A percentile compares a stretch with the other conserved stretches of the same genome.
phyloP scores from a whole-genome alignment of 768 basidiomycete species.

The Mycena metata region DNA sequence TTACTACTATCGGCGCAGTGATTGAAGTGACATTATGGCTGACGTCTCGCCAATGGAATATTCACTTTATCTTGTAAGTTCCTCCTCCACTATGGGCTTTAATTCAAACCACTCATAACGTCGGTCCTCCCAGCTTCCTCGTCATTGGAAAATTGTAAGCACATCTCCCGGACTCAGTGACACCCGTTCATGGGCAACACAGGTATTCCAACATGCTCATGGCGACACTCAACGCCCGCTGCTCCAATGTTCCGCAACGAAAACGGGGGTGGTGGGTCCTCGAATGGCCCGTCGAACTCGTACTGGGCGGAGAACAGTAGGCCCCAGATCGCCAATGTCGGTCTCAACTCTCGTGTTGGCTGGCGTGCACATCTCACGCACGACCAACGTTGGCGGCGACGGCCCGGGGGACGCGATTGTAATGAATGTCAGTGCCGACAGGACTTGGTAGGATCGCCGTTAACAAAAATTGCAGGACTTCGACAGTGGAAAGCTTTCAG shows the following conservation, averaged over 20 bases:
- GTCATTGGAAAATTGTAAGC: slow-evolving; percentile 35
- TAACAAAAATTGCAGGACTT: no score
- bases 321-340: no score
- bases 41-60: slow-evolving; percentile 28
- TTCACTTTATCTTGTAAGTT: slow-evolving; percentile 38
- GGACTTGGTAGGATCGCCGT: no score
- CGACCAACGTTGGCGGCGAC: no score
- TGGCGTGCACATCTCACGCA: no score
- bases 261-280: no score
- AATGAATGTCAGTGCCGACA: no score
- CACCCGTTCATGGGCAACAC: background rate
- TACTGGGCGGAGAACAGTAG: no score
- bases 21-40: slow-evolving; percentile 32
- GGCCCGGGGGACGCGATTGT: no score
- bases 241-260: slow-evolving; percentile 13
- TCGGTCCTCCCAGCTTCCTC: slow-evolving; percentile 29
- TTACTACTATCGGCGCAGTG: slow-evolving; percentile 26
- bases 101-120: background rate
- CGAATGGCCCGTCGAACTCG: no score
- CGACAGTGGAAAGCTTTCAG: no score
- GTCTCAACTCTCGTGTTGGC: no score
- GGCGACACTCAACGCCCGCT: slow-evolving; percentile 32
- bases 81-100: background rate
- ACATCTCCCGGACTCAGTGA: background rate
- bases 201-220: slow-evolving; percentile 35